Evolutionary conservation across 177 flowering plant genomes (phyloP).

Genomic region (Vitis hybrid): DNA sequence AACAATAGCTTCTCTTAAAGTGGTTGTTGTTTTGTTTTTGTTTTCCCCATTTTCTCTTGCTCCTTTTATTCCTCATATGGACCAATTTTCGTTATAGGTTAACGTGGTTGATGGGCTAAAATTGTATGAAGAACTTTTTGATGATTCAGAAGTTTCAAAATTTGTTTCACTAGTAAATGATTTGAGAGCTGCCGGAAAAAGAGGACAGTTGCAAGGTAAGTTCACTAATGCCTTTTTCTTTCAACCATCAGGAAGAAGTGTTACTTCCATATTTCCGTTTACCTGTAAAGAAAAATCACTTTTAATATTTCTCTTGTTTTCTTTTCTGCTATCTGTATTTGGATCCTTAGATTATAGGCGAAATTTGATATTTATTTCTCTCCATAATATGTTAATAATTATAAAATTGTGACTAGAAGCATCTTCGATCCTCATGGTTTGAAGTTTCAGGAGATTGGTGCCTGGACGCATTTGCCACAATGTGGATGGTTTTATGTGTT

Average conservation of each 20-base stretch:
- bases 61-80: constrained; percentile 2
- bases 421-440: neutral
- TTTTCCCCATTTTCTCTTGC: neutral
- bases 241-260: no score
- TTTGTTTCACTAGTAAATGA: constrained; percentile 67
- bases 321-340: neutral
- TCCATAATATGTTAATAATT: neutral
- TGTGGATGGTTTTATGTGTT: neutral
- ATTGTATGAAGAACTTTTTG: constrained; percentile 57
- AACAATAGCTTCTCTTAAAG: neutral
- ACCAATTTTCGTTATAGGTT: constrained; percentile 37
- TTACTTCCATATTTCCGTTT: no score
- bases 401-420: neutral
- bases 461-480: neutral
- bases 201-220: constrained; percentile 85
- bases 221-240: constrained; percentile 4
- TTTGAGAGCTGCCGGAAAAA: constrained; percentile 69
- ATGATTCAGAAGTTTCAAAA: constrained; percentile 53
- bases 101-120: constrained; percentile 80
- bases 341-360: neutral
- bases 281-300: neutral
- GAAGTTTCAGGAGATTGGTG: neutral
- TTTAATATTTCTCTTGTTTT: neutral
- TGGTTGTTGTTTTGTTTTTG: neutral
- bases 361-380: neutral